Conservation (phyloP, 2,329 filamentous ascomycete genomes). For the Scleromitrula shiraiana region DNA sequence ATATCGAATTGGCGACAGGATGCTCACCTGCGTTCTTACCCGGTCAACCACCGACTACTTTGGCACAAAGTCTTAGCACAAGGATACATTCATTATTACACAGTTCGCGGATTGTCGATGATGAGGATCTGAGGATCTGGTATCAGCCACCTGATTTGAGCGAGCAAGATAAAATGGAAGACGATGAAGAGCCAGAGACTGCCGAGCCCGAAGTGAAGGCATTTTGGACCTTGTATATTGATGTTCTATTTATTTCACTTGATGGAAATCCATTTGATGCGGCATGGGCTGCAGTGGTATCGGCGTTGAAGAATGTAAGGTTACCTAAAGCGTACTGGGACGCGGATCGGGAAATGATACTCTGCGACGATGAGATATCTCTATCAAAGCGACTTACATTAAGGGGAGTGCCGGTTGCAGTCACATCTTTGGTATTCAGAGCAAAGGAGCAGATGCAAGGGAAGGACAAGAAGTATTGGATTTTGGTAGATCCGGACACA, state of each 20-base stretch:
- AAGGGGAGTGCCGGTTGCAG: conserved; percentile 62
- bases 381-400: conserved; percentile 51
- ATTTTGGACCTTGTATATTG: conserved; percentile 93
- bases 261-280: conserved; percentile 90
- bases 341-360: conserved; percentile 65
- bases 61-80: conserved; percentile 77
- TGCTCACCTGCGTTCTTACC: conserved; percentile 81
- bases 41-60: conserved; percentile 67
- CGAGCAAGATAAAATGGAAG: conserved; percentile 38
- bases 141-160: conserved; percentile 44
- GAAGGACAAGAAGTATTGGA: conserved; percentile 57
- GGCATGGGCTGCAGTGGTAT: conserved; percentile 76
- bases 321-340: conserved; percentile 80
- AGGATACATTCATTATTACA: conserved; percentile 71
- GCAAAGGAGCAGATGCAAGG: conserved; percentile 39
- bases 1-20: conserved; percentile 86
- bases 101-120: conserved; percentile 55
- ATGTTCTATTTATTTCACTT: conserved; percentile 87
- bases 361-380: conserved; percentile 59
- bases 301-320: conserved; percentile 69
- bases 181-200: conserved; percentile 25
- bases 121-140: conserved; percentile 66
- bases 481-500: conserved; percentile 80
- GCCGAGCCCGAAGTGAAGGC: conserved; percentile 55
- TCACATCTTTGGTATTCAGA: conserved; percentile 71